These are phyloP conservation scores for Diaporthe ampelina DNA, from an alignment of 2,329 filamentous ascomycete species.

Conservation along the genomic window DNA sequence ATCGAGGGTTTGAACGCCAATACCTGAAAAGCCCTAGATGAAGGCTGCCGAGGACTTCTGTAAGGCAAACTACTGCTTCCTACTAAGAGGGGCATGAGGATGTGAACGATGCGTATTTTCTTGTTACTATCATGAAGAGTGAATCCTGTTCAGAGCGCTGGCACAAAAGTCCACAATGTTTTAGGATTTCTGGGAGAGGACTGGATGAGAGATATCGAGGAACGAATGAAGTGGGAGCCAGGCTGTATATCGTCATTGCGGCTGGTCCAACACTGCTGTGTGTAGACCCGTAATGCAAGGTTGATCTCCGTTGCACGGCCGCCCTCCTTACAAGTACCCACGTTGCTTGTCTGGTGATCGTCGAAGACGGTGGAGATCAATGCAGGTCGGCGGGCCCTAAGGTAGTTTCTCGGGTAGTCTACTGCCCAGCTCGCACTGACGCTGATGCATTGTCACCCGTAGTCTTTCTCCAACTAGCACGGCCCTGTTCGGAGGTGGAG, in stretches of 20 bases:
- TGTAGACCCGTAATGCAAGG: neutral
- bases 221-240: neutral
- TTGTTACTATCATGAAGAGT: too few species aligned
- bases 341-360: neutral
- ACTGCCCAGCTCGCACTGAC: neutral
- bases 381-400: conserved; percentile 2
- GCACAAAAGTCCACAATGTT: neutral
- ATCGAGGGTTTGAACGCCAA: too few species aligned
- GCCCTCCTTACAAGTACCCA: neutral
- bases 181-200: neutral
- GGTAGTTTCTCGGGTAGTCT: neutral
- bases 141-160: neutral
- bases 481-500: neutral
- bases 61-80: neutral
- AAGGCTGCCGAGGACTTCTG: neutral
- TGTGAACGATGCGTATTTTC: too few species aligned
- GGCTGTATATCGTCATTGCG: neutral
- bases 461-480: neutral
- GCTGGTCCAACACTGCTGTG: neutral
- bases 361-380: neutral
- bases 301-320: neutral
- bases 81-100: neutral
- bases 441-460: neutral
- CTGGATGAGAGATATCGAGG: neutral
- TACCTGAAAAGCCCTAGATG: too few species aligned